Evolutionary conservation across 1,284 basidiomycete genomes (phyloP).

Genomic region (Leccinum solheimii): DNA sequence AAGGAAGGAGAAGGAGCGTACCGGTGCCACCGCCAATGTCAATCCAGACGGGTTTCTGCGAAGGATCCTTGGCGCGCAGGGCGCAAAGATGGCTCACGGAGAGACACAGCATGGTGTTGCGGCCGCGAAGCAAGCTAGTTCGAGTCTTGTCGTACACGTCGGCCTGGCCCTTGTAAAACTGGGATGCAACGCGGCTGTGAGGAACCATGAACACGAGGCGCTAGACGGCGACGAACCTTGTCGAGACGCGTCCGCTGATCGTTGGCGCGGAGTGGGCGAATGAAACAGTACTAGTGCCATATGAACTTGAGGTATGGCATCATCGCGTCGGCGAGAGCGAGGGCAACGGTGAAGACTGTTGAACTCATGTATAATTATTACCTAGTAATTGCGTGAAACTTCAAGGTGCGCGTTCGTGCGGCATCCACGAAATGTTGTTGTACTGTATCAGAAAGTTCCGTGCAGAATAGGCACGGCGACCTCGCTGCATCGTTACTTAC

Average conservation of each 20-base stretch:
- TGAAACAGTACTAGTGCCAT: constrained; percentile 52
- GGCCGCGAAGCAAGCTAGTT: constrained; percentile 58
- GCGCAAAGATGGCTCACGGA: constrained; percentile 38
- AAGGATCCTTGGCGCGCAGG: constrained; percentile 42
- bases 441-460: no score
- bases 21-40: constrained; percentile 84
- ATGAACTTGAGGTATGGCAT: constrained; percentile 46
- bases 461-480: no score
- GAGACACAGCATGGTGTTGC: constrained; percentile 60
- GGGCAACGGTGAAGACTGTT: constrained; percentile 19
- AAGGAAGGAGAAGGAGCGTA: constrained; percentile 18
- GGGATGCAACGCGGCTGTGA: background rate
- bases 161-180: constrained; percentile 73
- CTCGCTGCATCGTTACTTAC: no score
- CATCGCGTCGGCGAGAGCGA: constrained; percentile 30
- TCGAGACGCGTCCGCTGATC: constrained; percentile 46
- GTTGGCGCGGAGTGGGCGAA: constrained; percentile 39
- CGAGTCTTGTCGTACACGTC: constrained; percentile 71
- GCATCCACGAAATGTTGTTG: no score
- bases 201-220: background rate
- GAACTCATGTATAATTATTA: no score
- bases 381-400: no score
- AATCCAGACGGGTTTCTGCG: constrained; percentile 68
- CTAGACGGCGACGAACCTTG: constrained; percentile 34
- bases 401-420: no score